A percentile compares a stretch with the other conserved stretches of the same genome.
phyloP scores from a whole-genome alignment of 1,139 yeast species.

The Candida sp. region DNA sequence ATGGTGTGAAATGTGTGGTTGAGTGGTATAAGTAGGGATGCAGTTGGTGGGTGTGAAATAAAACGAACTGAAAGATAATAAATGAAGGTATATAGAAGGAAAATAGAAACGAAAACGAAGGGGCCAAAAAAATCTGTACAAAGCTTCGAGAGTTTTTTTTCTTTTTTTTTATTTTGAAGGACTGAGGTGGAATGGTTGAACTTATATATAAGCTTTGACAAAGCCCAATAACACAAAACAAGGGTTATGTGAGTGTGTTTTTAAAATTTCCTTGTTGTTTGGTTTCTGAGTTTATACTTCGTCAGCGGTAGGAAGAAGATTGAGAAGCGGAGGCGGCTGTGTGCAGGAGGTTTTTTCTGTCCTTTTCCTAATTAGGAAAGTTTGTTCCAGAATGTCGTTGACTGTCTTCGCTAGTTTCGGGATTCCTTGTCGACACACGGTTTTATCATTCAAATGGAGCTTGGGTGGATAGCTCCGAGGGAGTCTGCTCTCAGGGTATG shows the following conservation, averaged over 20 bases:
- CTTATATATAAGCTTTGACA: neutral
- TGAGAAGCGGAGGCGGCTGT: neutral
- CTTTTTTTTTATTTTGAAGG: neutral
- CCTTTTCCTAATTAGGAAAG: conserved; percentile 1
- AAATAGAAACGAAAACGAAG: neutral
- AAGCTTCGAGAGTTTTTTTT: neutral
- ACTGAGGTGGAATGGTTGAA: neutral
- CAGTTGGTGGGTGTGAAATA: neutral
- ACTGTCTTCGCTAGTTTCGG: too few relatives aligned
- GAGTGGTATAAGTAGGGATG: neutral
- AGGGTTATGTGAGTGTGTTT: neutral
- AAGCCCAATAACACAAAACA: neutral
- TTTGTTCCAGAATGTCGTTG: conserved; percentile 1
- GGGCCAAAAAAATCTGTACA: neutral
- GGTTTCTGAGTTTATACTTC: neutral
- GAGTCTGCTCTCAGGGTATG: too few relatives aligned
- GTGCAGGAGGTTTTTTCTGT: neutral
- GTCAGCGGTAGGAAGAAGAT: neutral
- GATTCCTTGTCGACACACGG: neutral
- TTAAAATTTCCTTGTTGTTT: neutral
- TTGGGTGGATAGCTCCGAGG: neutral
- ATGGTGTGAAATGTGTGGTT: neutral
- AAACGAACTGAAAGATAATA: neutral
- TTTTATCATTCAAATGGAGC: neutral
- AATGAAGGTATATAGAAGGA: neutral